Conservation (phyloP, 495 filamentous ascomycete species). For the Penicillium crystallinum region DNA sequence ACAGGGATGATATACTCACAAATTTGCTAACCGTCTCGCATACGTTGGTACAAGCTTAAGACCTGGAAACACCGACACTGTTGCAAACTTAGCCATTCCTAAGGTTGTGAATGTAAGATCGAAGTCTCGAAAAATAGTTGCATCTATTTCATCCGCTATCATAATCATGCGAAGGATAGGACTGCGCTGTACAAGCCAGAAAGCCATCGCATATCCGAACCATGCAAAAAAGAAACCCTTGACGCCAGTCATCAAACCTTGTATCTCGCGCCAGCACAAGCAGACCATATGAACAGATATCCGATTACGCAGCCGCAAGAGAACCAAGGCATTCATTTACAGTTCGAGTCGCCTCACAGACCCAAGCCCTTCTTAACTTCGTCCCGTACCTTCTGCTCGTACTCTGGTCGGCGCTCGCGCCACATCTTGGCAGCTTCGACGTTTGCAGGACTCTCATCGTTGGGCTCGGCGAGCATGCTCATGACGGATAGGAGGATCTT, state of each 20-base stretch:
- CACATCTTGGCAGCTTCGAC: constrained; percentile 99
- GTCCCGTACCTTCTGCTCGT: constrained; percentile 80
- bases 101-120: background rate
- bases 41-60: background rate
- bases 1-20: background rate
- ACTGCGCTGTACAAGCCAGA: constrained; percentile 13
- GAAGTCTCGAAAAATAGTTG: background rate
- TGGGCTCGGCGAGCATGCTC: constrained; percentile 98
- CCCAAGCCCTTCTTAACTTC: constrained; percentile 67
- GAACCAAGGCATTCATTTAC: constrained; percentile 1
- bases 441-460: constrained; percentile 97
- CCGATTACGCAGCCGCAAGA: background rate
- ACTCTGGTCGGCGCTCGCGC: constrained; percentile 78
- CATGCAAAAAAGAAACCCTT: constrained; percentile 16
- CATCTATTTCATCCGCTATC: constrained; percentile 7
- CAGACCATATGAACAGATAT: background rate
- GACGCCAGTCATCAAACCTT: constrained; percentile 20
- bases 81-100: background rate
- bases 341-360: constrained; percentile 20
- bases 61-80: background rate
- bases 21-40: background rate
- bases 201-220: constrained; percentile 16
- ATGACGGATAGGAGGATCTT: constrained; percentile 97
- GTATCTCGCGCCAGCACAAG: background rate
- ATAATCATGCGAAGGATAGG: constrained; percentile 11